Evolutionary conservation across 257 asterid genomes (phyloP).

Genomic region (Osmanthus fragrans): DNA sequence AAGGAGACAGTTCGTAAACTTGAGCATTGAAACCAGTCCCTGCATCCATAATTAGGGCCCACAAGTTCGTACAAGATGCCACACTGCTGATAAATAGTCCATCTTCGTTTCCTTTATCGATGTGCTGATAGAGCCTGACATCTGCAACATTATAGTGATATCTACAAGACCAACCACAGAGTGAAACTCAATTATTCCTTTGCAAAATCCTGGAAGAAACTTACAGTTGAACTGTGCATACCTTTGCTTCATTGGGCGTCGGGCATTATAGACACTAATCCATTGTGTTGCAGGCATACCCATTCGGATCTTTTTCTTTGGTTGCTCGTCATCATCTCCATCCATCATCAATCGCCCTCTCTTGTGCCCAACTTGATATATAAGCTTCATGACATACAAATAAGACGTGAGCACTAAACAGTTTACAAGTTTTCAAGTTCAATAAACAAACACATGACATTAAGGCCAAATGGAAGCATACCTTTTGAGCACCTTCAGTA

Average conservation of each 20-base stretch:
- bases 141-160: constrained; percentile 61
- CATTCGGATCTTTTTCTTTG: constrained; percentile 55
- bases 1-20: constrained; percentile 51
- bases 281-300: constrained; percentile 69
- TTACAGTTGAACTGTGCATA: constrained; percentile 9
- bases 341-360: constrained; percentile 54
- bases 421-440: neutral
- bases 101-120: constrained; percentile 55
- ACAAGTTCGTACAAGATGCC: constrained; percentile 51
- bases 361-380: constrained; percentile 58
- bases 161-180: constrained; percentile 30
- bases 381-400: constrained; percentile 32
- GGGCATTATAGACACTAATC: constrained; percentile 62
- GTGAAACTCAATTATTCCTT: constrained; percentile 1
- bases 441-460: neutral
- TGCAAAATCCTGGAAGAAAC: constrained; percentile 13
- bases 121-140: constrained; percentile 47
- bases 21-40: constrained; percentile 58
- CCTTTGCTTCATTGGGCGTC: constrained; percentile 69
- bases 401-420: neutral
- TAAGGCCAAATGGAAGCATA: constrained; percentile 5
- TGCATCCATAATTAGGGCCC: constrained; percentile 71
- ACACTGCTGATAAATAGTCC: constrained; percentile 55
- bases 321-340: constrained; percentile 51
- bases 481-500: constrained; percentile 69